Evolutionary conservation across 257 asterid species (phyloP).

Genomic region (Anisodus acutangulus): DNA sequence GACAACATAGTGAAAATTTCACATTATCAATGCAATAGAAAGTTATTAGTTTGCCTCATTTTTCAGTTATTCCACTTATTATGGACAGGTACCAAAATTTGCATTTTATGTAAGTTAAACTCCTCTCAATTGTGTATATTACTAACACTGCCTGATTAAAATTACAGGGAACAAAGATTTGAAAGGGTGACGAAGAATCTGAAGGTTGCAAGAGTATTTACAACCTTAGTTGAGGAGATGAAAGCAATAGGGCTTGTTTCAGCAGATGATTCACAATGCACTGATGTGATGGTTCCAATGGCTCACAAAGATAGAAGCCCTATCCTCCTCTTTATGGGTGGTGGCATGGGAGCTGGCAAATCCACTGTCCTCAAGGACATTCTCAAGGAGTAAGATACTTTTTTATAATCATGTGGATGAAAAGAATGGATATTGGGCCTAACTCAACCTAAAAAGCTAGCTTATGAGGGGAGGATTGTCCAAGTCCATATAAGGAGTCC

Average conservation of each 20-base stretch:
- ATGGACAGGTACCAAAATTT: too few species aligned
- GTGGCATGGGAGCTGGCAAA: conserved; percentile 43
- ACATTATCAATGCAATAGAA: background rate
- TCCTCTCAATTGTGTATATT: conserved; percentile 7
- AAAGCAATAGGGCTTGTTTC: conserved; percentile 38
- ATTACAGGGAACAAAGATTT: conserved; percentile 80
- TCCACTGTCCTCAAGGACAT: conserved; percentile 41
- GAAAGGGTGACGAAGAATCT: conserved; percentile 93
- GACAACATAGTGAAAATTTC: background rate
- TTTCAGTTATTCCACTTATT: background rate
- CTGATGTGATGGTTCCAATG: conserved; percentile 42
- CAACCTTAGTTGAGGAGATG: conserved; percentile 39
- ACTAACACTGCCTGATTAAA: background rate
- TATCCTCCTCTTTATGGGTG: conserved; percentile 41
- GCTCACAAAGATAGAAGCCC: conserved; percentile 42
- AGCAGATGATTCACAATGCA: conserved; percentile 34
- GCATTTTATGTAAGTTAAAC: too few species aligned
- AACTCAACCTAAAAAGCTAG: too few species aligned
- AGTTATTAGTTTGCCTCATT: background rate
- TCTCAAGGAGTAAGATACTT: conserved; percentile 35
- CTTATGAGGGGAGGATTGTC: too few species aligned
- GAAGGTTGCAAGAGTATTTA: conserved; percentile 43
- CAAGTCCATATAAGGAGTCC: too few species aligned
- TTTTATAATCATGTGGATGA: too few species aligned
- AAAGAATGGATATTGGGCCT: too few species aligned